Conservation (phyloP, 2,329 filamentous ascomycete species). For the Aureobasidium leucospermi region DNA sequence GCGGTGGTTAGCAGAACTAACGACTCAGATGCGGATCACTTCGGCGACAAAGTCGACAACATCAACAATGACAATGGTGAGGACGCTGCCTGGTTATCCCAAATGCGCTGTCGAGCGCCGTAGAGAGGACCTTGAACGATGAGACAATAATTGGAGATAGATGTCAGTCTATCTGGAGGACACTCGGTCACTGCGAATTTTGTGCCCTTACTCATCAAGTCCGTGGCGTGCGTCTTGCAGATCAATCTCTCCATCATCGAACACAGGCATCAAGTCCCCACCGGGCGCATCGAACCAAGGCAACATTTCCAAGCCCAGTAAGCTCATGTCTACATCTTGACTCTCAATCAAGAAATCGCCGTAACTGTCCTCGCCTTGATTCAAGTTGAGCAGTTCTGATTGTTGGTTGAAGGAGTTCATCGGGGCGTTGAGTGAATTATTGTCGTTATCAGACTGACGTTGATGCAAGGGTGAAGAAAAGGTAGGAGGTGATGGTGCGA, state of each 20-base stretch:
- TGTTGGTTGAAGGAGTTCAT: background rate
- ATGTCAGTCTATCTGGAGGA: too few species aligned
- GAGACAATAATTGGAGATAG: too few species aligned
- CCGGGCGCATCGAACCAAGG: conserved; percentile 56
- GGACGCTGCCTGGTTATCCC: too few species aligned
- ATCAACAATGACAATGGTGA: too few species aligned
- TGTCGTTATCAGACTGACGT: background rate
- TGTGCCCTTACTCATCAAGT: background rate
- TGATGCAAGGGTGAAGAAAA: background rate
- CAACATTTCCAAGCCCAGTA: conserved; percentile 62
- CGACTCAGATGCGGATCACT: too few species aligned
- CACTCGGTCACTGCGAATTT: background rate
- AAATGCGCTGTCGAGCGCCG: too few species aligned
- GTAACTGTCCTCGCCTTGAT: conserved; percentile 21
- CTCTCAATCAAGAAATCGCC: conserved; percentile 63
- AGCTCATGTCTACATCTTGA: conserved; percentile 68
- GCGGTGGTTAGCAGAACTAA: too few species aligned
- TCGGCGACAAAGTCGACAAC: too few species aligned
- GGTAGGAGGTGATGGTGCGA: background rate
- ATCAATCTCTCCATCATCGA: background rate
- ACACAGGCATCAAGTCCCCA: background rate
- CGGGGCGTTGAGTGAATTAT: background rate
- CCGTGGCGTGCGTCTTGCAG: too few species aligned
- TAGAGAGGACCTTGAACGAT: too few species aligned
- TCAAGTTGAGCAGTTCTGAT: background rate